Evolutionary conservation across 805 yeast species (phyloP).

Genomic region (Scheffersomyces coipomensis): DNA sequence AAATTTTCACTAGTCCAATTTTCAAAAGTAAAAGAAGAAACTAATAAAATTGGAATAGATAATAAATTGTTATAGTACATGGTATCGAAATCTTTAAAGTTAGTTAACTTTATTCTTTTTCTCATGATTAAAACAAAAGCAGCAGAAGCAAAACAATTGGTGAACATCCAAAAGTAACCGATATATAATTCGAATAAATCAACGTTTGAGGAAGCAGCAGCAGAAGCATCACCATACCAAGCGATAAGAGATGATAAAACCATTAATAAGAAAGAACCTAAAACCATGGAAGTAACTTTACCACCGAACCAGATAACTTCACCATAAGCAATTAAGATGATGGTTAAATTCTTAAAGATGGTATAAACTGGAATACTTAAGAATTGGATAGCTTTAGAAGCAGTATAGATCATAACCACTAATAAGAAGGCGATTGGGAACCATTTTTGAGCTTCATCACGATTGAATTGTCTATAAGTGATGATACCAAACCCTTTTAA

Average conservation of each 20-base stretch:
- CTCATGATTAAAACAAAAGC: constrained; percentile 92
- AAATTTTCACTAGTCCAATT: constrained; percentile 90
- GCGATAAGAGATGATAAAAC: constrained; percentile 96
- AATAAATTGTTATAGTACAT: constrained; percentile 96
- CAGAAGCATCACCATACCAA: constrained; percentile 74
- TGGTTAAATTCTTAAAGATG: constrained; percentile 95
- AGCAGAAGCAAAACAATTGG: constrained; percentile 93
- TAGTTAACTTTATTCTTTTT: constrained; percentile 95
- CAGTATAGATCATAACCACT: constrained; percentile 93
- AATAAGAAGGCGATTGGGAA: constrained; percentile 87
- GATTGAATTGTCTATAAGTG: constrained; percentile 82
- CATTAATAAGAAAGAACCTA: constrained; percentile 87
- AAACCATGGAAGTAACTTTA: constrained; percentile 81
- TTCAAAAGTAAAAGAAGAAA: constrained; percentile 76
- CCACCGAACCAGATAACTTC: constrained; percentile 98
- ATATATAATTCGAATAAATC: constrained; percentile 48
- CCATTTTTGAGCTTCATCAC: constrained; percentile 92
- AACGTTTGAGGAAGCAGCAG: constrained; percentile 34
- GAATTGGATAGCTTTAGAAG: constrained; percentile 90
- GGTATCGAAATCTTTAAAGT: constrained; percentile 95
- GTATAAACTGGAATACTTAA: constrained; percentile 95
- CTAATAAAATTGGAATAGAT: constrained; percentile 83
- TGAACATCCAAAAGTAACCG: constrained; percentile 97
- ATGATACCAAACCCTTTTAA: constrained; percentile 74
- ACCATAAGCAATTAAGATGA: constrained; percentile 95